These are phyloP conservation scores for Boletus eberwhitei DNA, from an alignment of 768 basidiomycete species.

Conservation along the genomic window DNA sequence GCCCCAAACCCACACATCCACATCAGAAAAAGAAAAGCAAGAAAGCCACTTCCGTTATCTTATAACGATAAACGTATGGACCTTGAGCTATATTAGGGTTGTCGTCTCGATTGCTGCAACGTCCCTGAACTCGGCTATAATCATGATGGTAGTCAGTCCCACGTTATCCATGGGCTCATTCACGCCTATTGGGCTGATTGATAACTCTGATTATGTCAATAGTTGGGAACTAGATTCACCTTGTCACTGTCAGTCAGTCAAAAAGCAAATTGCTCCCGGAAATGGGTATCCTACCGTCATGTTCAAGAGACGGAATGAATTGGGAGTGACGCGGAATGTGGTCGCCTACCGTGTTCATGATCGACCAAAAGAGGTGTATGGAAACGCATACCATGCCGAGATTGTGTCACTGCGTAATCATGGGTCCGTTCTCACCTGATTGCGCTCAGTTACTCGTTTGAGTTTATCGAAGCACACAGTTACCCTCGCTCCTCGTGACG, in stretches of 20 bases:
- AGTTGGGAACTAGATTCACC: not conserved
- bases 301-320: not conserved
- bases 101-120: not conserved
- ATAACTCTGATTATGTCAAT: not conserved
- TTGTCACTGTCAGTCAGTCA: not conserved
- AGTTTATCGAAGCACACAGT: not conserved
- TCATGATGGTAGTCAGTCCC: conserved; percentile 1
- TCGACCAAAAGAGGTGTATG: not conserved
- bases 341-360: not conserved
- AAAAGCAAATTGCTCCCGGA: not conserved
- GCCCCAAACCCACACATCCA: not conserved
- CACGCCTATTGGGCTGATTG: not conserved
- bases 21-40: not conserved
- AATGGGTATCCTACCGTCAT: too few relatives aligned
- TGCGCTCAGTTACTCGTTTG: not conserved
- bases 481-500: not conserved
- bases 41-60: conserved; percentile 4
- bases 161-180: conserved; percentile 1
- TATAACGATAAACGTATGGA: not conserved
- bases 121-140: not conserved
- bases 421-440: not conserved
- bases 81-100: not conserved
- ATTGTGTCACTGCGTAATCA: not conserved
- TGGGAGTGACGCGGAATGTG: not conserved
- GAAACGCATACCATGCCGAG: not conserved